Evolutionary conservation across 2,329 filamentous ascomycete genomes (phyloP), one percentile per base, ranked within the genome.

Genomic region (Chlorencoelia australis): DNA sequence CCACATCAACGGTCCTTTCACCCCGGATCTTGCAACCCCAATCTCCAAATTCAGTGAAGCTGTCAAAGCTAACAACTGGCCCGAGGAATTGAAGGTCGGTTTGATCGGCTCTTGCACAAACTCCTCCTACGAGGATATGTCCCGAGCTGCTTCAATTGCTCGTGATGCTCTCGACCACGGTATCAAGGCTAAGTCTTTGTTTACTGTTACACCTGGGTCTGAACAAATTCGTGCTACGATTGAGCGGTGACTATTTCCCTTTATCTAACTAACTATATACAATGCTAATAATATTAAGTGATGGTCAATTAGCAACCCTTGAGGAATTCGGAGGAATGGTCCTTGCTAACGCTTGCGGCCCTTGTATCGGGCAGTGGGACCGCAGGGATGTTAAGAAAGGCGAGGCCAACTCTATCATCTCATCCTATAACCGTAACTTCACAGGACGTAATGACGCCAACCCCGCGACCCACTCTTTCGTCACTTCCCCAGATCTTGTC

Each of bases 371-470:
- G 41, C 89, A 96, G 66, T 96, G 91, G 91, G 87, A 95, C 58
- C 82, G 91, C 51, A 71, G 69, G 49, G 89, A 96, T 53, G 86
- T 95, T 39, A 82, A 88, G 74, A 95, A 96, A 77, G 89, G 89
- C 50, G 79, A 84, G 54, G 70, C 87, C 56, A 98, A 98, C 79
- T 93, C 87, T 5, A 98, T 98, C 62, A 71, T 98, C 60, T 95
- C 88, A 30, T 96, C 91, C 18, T 98, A 95, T 80, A 98, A 98
- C 82, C 87, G 91, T 66, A 96, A 98, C 79, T 96, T 98, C 71
- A 96, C 89, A 44, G 89, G 89, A 50, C 86, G 91, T 60, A 96
- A 96, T 64, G 88, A 94, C 53, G 87, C 84, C 50, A 96, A 94
- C 73, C 87, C 87, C 26, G 86, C 86, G 37, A 94, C 87, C 34